These are phyloP conservation scores for Aspergillus tamarii DNA, from an alignment of 2,329 filamentous ascomycete species.

Conservation along the genomic window DNA sequence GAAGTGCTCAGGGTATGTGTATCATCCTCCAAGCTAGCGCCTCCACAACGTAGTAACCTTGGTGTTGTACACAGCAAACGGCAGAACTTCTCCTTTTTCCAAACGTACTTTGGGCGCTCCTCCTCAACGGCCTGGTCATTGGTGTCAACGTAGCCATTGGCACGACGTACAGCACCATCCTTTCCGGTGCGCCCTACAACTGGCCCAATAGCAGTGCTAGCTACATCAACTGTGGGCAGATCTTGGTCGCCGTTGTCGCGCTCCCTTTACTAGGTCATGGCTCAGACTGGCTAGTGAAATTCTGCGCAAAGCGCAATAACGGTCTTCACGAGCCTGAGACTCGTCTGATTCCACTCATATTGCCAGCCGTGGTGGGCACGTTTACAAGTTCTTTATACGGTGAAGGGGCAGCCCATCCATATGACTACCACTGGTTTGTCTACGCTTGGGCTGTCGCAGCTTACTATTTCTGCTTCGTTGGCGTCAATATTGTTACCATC, in stretches of 20 bases:
- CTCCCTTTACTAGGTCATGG: slow-evolving; percentile 45
- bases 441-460: slow-evolving; percentile 27
- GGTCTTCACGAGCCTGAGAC: slow-evolving; percentile 49
- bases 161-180: slow-evolving; percentile 45
- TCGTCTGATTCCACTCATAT: slow-evolving; percentile 37
- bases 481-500: slow-evolving; percentile 49
- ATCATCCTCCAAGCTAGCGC: not conserved
- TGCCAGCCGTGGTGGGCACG: slow-evolving; percentile 44
- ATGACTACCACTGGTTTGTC: slow-evolving; percentile 30
- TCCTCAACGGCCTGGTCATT: slow-evolving; percentile 44
- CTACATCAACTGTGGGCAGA: slow-evolving; percentile 47
- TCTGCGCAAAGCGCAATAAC: slow-evolving; percentile 36
- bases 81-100: slow-evolving; percentile 43
- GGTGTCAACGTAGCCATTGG: slow-evolving; percentile 50
- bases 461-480: slow-evolving; percentile 35
- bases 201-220: slow-evolving; percentile 40
- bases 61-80: slow-evolving; percentile 27
- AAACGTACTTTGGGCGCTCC: slow-evolving; percentile 47
- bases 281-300: slow-evolving; percentile 42
- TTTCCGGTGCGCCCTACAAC: slow-evolving; percentile 41
- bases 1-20: slow-evolving; percentile 24
- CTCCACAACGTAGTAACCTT: not conserved
- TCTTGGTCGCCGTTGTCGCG: slow-evolving; percentile 41
- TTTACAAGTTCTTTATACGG: slow-evolving; percentile 46
- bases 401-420: slow-evolving; percentile 38